phyloP scores from a whole-genome alignment of 768 basidiomycete genomes.

The Hericium alpestre region DNA sequence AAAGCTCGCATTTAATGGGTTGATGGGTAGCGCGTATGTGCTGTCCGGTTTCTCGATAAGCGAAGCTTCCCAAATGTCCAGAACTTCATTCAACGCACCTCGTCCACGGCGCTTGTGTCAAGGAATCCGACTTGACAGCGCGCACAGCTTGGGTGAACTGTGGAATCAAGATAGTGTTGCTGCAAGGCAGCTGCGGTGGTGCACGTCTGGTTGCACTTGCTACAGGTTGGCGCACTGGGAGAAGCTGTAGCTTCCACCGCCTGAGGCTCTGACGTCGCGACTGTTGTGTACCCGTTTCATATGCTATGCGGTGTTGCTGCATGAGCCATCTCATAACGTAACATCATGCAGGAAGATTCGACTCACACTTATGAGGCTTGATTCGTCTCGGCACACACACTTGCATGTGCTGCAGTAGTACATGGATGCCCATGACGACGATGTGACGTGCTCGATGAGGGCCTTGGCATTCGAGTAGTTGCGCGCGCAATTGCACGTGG shows the following conservation, averaged over 20 bases:
- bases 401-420: slow-evolving; percentile 11
- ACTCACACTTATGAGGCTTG: slow-evolving; percentile 3
- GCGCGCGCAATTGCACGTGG: slow-evolving; percentile 9
- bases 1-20: slow-evolving; percentile 5
- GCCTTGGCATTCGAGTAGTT: slow-evolving; percentile 1
- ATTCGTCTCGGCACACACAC: slow-evolving; percentile 10
- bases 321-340: no score
- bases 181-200: not conserved
- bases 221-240: not conserved
- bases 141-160: not conserved
- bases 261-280: not conserved
- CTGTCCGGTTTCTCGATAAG: slow-evolving; percentile 13
- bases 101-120: slow-evolving; percentile 13
- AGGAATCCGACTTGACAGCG: slow-evolving; percentile 24
- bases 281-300: not conserved
- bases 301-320: not conserved
- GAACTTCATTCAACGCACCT: not conserved
- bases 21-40: slow-evolving; percentile 16
- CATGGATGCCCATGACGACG: slow-evolving; percentile 7
- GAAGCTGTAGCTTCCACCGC: no score
- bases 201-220: not conserved
- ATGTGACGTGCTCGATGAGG: slow-evolving; percentile 6
- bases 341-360: not conserved
- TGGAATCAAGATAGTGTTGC: not conserved
- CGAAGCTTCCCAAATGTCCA: no score